These are phyloP conservation scores for Xylaria sp. DNA, from an alignment of 2,329 filamentous ascomycete species.

Conservation along the genomic window DNA sequence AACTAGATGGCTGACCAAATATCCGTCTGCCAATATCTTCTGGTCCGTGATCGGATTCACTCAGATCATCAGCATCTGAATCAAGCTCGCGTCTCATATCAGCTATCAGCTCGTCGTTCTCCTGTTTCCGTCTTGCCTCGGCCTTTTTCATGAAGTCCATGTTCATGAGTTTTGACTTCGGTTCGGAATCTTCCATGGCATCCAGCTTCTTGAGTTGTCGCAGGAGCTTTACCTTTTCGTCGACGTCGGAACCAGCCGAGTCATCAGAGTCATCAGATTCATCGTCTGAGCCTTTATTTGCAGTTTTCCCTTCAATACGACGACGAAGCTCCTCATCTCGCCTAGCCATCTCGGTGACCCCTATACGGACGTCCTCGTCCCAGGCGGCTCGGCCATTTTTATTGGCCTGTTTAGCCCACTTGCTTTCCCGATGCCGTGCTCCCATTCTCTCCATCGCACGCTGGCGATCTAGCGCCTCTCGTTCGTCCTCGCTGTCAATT, in stretches of 20 bases:
- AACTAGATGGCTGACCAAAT: constrained; percentile 66
- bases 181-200: constrained; percentile 61
- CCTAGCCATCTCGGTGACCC: constrained; percentile 82
- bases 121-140: constrained; percentile 79
- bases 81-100: constrained; percentile 79
- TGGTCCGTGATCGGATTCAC: constrained; percentile 62
- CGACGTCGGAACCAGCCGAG: constrained; percentile 66
- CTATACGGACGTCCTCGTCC: constrained; percentile 86
- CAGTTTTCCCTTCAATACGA: constrained; percentile 77
- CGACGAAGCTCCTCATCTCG: constrained; percentile 84
- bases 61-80: constrained; percentile 65
- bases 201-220: constrained; percentile 59
- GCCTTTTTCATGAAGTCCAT: constrained; percentile 97
- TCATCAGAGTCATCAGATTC: constrained; percentile 63
- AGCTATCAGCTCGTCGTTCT: constrained; percentile 81
- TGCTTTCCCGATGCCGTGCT: constrained; percentile 85
- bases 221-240: constrained; percentile 61
- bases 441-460: constrained; percentile 88
- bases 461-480: constrained; percentile 74
- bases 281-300: constrained; percentile 44
- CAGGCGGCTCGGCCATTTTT: constrained; percentile 82
- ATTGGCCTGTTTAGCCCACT: constrained; percentile 89
- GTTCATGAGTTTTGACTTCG: constrained; percentile 75
- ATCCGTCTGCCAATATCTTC: constrained; percentile 75
- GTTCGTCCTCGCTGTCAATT: constrained; percentile 73